A percentile compares a stretch with the other conserved stretches of the same genome.
Evolutionary conservation across 805 yeast species (phyloP).

Genomic region (Ogataea pignaliae): DNA sequence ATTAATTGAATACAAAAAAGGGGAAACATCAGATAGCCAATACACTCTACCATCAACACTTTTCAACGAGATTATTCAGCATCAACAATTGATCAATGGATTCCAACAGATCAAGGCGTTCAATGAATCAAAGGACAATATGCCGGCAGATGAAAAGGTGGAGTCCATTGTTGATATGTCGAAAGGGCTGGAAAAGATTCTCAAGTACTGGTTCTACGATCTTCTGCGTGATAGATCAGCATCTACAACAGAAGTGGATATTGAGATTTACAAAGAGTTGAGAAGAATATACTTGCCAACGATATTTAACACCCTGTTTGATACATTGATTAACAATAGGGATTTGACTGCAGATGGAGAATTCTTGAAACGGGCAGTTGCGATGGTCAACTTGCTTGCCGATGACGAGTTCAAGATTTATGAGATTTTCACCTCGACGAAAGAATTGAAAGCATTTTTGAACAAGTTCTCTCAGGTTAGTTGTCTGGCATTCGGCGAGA

Average conservation of each 20-base stretch:
- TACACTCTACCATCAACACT: slow-evolving; percentile 13
- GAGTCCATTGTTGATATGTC: slow-evolving; percentile 11
- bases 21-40: slow-evolving; percentile 11
- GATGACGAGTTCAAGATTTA: slow-evolving; percentile 61
- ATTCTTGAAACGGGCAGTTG: slow-evolving; percentile 53
- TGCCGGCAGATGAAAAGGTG: slow-evolving; percentile 9
- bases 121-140: slow-evolving; percentile 19
- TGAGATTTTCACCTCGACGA: slow-evolving; percentile 55
- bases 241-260: slow-evolving; percentile 25
- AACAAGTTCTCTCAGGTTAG: slow-evolving; percentile 59
- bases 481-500: slow-evolving; percentile 19
- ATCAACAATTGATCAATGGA: slow-evolving; percentile 20
- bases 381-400: slow-evolving; percentile 60
- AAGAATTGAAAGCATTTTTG: slow-evolving; percentile 35
- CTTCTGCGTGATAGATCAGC: slow-evolving; percentile 15
- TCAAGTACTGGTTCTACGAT: slow-evolving; percentile 32
- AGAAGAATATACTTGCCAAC: slow-evolving; percentile 71
- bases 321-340: slow-evolving; percentile 44
- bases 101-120: slow-evolving; percentile 17
- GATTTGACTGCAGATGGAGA: slow-evolving; percentile 27
- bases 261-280: slow-evolving; percentile 43
- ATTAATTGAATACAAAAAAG: slow-evolving; percentile 1
- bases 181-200: slow-evolving; percentile 12
- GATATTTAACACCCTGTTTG: slow-evolving; percentile 62
- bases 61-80: slow-evolving; percentile 23